Conservation (phyloP, 805 yeast species). For the Wickerhamomyces canadensis region DNA sequence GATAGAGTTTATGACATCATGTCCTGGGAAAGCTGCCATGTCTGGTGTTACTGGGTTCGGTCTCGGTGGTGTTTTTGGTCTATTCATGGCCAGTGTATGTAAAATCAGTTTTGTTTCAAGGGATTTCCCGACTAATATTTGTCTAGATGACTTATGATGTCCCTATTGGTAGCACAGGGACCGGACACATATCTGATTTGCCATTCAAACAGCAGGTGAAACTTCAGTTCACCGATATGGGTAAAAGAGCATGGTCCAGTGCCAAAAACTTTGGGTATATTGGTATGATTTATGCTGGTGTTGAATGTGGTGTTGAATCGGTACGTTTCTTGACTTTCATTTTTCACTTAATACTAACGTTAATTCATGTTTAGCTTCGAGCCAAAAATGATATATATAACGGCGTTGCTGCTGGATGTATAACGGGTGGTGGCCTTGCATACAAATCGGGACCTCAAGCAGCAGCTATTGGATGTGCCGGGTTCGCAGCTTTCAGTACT, state of each 20-base stretch:
- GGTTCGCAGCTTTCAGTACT: conserved; percentile 92
- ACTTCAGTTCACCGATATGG: conserved; percentile 89
- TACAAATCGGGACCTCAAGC: conserved; percentile 92
- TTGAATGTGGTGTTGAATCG: conserved; percentile 85
- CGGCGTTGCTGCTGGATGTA: conserved; percentile 89
- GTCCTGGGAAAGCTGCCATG: conserved; percentile 90
- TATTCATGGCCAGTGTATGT: conserved; percentile 73
- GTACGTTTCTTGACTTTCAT: too few relatives aligned
- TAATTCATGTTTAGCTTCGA: conserved; percentile 40
- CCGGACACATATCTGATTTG: conserved; percentile 63
- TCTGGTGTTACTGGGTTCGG: conserved; percentile 94
- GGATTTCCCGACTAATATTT: conserved; percentile 1
- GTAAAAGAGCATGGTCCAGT: conserved; percentile 74
- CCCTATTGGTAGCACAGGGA: conserved; percentile 52
- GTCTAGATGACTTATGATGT: conserved; percentile 73
- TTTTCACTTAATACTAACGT: too few relatives aligned
- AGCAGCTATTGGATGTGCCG: conserved; percentile 89
- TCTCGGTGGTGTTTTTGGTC: conserved; percentile 91
- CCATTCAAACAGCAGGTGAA: conserved; percentile 93
- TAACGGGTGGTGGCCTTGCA: conserved; percentile 95
- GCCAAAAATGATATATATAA: conserved; percentile 91
- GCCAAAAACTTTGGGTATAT: conserved; percentile 94
- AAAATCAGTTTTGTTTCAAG: conserved; percentile 1
- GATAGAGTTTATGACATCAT: conserved; percentile 81
- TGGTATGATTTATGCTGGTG: conserved; percentile 88